These are phyloP conservation scores for Erodium chrysanthum DNA, from an alignment of 441 rosid genomes.

Conservation along the genomic window DNA sequence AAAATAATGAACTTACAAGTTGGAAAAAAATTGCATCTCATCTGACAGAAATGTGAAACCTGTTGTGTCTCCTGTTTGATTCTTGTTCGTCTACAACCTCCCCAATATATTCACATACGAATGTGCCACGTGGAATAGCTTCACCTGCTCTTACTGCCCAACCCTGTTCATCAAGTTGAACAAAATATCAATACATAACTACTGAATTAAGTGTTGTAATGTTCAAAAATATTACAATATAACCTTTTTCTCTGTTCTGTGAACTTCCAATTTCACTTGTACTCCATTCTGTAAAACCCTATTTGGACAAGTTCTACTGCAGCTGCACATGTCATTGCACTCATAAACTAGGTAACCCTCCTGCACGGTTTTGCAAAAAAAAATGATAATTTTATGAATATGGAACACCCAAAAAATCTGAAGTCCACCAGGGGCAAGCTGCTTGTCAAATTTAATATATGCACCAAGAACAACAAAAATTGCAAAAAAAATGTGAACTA, in stretches of 20 bases:
- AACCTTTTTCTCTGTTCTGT: constrained; percentile 72
- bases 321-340: constrained; percentile 74
- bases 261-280: constrained; percentile 62
- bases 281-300: constrained; percentile 91
- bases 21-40: constrained; percentile 7
- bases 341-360: constrained; percentile 98
- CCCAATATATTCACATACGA: constrained; percentile 77
- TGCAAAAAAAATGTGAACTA: no score
- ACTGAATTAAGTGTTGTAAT: constrained; percentile 10
- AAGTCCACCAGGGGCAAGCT: not conserved
- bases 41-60: constrained; percentile 30
- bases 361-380: constrained; percentile 35
- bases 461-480: not conserved
- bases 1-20: not conserved
- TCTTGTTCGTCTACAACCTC: constrained; percentile 68
- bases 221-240: constrained; percentile 15
- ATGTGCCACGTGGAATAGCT: constrained; percentile 74
- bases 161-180: constrained; percentile 41
- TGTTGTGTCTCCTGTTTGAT: constrained; percentile 55
- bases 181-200: constrained; percentile 9
- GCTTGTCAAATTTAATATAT: not conserved
- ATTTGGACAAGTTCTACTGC: constrained; percentile 67
- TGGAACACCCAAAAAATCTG: not conserved
- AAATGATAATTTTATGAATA: constrained; percentile 13
- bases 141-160: constrained; percentile 93